phyloP scores from a whole-genome alignment of 164 flowering plant species.

The Sextonia rubra region DNA sequence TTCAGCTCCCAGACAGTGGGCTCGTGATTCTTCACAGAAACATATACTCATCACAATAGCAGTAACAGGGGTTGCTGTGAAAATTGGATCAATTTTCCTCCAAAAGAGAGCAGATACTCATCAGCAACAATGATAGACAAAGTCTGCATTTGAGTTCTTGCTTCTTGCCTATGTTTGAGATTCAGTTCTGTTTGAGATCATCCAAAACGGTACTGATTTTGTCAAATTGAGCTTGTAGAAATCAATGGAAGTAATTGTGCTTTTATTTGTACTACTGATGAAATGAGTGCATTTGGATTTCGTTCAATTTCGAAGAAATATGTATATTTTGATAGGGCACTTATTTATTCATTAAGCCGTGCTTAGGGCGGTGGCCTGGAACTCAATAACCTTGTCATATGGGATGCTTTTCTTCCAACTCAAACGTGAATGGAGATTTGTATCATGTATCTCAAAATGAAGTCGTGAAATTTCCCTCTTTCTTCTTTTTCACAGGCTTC shows the following conservation, averaged over 20 bases:
- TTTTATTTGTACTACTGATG: not conserved
- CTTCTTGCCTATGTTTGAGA: not conserved
- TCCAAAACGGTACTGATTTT: not conserved
- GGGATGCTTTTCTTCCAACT: too few relatives aligned
- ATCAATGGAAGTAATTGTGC: too few relatives aligned
- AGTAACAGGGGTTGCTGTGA: slow-evolving; percentile 75
- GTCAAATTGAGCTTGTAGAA: not conserved
- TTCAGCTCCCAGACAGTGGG: slow-evolving; percentile 51
- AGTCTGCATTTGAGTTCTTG: not conserved
- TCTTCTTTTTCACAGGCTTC: too few relatives aligned
- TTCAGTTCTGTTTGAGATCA: not conserved
- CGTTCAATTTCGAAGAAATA: not conserved
- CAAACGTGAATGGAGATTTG: too few relatives aligned
- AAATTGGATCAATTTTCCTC: slow-evolving; percentile 72
- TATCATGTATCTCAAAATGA: too few relatives aligned
- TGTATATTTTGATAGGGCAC: not conserved
- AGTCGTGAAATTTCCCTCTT: too few relatives aligned
- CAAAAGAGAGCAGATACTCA: slow-evolving; percentile 37
- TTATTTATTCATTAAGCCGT: too few relatives aligned
- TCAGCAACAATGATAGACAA: slow-evolving; percentile 1
- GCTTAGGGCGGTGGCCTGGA: too few relatives aligned
- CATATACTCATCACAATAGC: slow-evolving; percentile 69
- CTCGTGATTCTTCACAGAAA: slow-evolving; percentile 33
- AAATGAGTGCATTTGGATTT: not conserved
- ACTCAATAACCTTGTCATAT: too few relatives aligned